phyloP scores from a whole-genome alignment of 768 basidiomycete species.

The Mycena olivaceomarginata region DNA sequence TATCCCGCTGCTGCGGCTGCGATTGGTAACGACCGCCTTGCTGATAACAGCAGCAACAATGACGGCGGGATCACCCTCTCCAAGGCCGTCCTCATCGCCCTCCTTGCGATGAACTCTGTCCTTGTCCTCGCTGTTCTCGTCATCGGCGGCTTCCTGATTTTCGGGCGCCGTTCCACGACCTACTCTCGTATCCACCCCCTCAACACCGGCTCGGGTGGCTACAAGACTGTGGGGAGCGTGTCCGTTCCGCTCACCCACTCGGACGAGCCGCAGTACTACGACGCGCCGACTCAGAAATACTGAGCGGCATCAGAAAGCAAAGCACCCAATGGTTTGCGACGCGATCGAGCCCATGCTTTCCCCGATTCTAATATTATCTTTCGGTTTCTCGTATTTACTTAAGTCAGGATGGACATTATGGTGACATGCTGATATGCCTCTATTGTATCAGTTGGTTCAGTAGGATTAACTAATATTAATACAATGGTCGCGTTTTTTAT shows the following conservation, averaged over 20 bases:
- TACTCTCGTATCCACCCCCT: background rate
- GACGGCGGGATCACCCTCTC: background rate
- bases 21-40: background rate
- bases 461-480: background rate
- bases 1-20: slow-evolving; percentile 6
- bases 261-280: background rate
- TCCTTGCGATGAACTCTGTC: slow-evolving; percentile 15
- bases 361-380: background rate
- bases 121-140: slow-evolving; percentile 26
- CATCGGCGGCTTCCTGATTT: slow-evolving; percentile 11
- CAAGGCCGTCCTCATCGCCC: slow-evolving; percentile 24
- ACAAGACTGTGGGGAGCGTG: slow-evolving; percentile 7
- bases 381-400: background rate
- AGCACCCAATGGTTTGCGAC: too few species aligned
- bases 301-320: too few species aligned
- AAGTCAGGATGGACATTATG: slow-evolving; percentile 12
- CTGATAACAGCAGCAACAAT: background rate
- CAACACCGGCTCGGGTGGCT: background rate
- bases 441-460: background rate
- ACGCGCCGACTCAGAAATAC: background rate
- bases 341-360: too few species aligned
- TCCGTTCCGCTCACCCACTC: slow-evolving; percentile 13
- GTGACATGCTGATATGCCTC: slow-evolving; percentile 6
- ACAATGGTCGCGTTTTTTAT: background rate
- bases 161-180: background rate